These are phyloP conservation scores for Liquidambar formosana DNA, from an alignment of 164 flowering plant genomes.

Conservation along the genomic window DNA sequence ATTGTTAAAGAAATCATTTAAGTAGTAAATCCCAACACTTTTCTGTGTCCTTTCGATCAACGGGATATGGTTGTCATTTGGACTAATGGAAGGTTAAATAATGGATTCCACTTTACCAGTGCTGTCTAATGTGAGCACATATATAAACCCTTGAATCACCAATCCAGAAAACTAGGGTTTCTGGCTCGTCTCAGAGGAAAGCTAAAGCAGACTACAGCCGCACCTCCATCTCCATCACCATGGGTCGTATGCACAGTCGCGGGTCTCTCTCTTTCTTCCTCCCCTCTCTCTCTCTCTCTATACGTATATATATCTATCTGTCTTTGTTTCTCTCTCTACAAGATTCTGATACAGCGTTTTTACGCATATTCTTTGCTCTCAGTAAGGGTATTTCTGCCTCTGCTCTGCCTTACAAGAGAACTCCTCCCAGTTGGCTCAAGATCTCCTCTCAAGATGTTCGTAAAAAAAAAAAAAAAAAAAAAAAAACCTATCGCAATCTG, in stretches of 20 bases:
- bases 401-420: constrained; percentile 81
- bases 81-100: no score
- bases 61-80: no score
- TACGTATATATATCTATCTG: not conserved
- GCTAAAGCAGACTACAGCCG: not conserved
- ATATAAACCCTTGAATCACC: not conserved
- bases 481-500: not conserved
- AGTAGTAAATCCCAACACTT: no score
- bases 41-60: no score
- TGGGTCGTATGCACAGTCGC: constrained; percentile 63
- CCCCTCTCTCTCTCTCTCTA: not conserved
- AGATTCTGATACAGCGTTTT: not conserved
- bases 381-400: constrained; percentile 90
- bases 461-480: not conserved
- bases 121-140: no score
- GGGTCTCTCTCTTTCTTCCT: constrained; percentile 33
- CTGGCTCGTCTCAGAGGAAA: not conserved
- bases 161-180: not conserved
- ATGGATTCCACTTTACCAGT: no score
- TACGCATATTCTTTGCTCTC: constrained; percentile 14
- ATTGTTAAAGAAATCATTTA: no score
- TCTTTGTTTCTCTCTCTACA: not conserved
- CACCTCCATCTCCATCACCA: constrained; percentile 20
- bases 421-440: constrained; percentile 65
- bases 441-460: constrained; percentile 38